Percentiles rank a stretch among this genome's conserved stretches.
Conservation (phyloP, 1,139 yeast species). For the Chernovozyma aurita region DNA sequence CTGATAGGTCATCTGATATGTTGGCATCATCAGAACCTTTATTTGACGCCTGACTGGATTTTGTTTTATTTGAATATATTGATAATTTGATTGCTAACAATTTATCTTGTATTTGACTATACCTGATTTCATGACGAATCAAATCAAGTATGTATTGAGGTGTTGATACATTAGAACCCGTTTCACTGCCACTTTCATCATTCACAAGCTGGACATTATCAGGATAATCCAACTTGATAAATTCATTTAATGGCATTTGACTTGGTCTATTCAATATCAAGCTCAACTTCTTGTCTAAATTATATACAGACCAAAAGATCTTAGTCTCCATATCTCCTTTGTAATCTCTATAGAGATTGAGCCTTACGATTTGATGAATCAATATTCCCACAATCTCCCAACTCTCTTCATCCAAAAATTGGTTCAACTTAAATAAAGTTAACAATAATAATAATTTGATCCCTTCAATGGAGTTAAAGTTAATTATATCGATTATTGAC, state of each 20-base stretch:
- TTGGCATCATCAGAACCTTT: background rate
- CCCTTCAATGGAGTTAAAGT: conserved; percentile 18
- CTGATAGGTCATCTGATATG: conserved; percentile 4
- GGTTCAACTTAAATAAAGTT: conserved; percentile 26
- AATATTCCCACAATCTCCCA: conserved; percentile 37
- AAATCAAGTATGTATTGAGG: conserved; percentile 11
- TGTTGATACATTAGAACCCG: conserved; percentile 5
- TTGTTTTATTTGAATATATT: conserved; percentile 1
- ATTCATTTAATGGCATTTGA: conserved; percentile 25
- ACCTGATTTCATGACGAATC: conserved; percentile 18
- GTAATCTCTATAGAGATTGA: conserved; percentile 19
- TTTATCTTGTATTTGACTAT: conserved; percentile 17
- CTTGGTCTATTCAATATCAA: conserved; percentile 30
- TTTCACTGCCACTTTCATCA: conserved; percentile 8
- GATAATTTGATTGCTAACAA: conserved; percentile 17
- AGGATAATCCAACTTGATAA: conserved; percentile 14
- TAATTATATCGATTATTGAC: conserved; percentile 31
- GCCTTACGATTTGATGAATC: conserved; percentile 23
- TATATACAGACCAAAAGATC: conserved; percentile 37
- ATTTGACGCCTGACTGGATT: too few species aligned
- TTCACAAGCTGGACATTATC: too few species aligned
- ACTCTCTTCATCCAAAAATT: conserved; percentile 20
- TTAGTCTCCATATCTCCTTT: conserved; percentile 14
- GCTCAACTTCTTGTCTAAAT: conserved; percentile 37
- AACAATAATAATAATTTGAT: conserved; percentile 26